Evolutionary conservation across 2,329 filamentous ascomycete species (phyloP), one percentile per base, ranked within the genome.

Genomic region (Madurella mycetomatis): DNA sequence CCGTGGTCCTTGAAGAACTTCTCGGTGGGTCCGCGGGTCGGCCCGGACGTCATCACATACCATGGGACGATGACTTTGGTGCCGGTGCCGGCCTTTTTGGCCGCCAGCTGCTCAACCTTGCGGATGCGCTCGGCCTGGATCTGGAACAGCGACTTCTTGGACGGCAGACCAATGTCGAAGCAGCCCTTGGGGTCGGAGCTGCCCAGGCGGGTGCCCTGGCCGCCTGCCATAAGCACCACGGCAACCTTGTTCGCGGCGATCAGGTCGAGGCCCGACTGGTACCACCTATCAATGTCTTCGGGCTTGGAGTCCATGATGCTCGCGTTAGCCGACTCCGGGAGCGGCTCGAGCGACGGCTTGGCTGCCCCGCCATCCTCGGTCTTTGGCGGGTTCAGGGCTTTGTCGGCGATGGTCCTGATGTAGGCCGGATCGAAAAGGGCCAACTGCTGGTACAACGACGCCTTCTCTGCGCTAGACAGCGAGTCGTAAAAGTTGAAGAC

Each of bases 11-110:
- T 76, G 73, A 99, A 97, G 78, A 94, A 99, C 58, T 87, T 79
- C 77, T 96, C 88, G n/a, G 94, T 99, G 41, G 92, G 90, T 58
- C 84, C 84, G 62, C 92, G 84, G 8, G 94, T 99, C 44, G 94
- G 94, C 4, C 94, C 94, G 66, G 90, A 96, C 66, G 94, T 99
- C 94, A 99, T 99, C 72, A 99, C 90, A 75, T 99, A 99, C 94
- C 94, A 99, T 12, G 94, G 94, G 41, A 97, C 85, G 32, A 87
- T 78, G 42, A 84, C 83, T 59, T 72, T 71, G 47, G 76, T 76
- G 57, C 74, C 61, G 15, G 61, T 62, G 54, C 81, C 81, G 51
- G 82, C 77, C 69, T 86, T 84, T 71, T 87, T 84, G 64, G 84
- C 80, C 42, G 92, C 92, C 60, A 97, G 77, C 65, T 85, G 75